Percentiles rank a stretch among this genome's conserved stretches.
These are phyloP conservation scores for Pinus taeda DNA, from an alignment of 75 land plant genomes.

Conservation along the genomic window DNA sequence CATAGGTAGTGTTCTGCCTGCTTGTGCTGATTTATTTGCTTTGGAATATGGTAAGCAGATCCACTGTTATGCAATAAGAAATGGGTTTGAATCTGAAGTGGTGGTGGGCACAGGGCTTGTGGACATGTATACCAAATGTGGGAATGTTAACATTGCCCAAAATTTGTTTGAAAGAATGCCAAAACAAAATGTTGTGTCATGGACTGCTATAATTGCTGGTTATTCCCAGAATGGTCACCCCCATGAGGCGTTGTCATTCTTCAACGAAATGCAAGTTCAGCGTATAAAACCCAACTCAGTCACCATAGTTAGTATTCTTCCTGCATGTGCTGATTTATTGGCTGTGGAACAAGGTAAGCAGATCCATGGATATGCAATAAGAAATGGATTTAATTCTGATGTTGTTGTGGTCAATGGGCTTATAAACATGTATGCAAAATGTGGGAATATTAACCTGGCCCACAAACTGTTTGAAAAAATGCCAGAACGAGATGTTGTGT, in stretches of 20 bases:
- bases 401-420: no score
- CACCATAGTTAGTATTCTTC: constrained; percentile 1
- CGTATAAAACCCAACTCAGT: constrained; percentile 3
- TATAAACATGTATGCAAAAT: no score
- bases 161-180: neutral
- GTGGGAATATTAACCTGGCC: no score
- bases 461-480: no score
- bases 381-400: no score
- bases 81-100: neutral
- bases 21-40: constrained; percentile 21
- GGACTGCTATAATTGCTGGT: neutral
- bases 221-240: neutral
- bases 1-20: constrained; percentile 14
- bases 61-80: constrained; percentile 4
- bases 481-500: no score
- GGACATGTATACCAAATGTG: neutral
- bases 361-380: no score
- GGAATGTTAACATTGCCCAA: neutral
- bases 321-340: constrained; percentile 3
- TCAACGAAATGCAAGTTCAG: neutral
- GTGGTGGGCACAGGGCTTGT: neutral
- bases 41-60: constrained; percentile 13
- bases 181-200: neutral
- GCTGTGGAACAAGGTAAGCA: no score
- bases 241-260: neutral